These are phyloP conservation scores for Boletus pseudo-olivaceus DNA, from an alignment of 768 basidiomycete genomes.

Conservation along the genomic window DNA sequence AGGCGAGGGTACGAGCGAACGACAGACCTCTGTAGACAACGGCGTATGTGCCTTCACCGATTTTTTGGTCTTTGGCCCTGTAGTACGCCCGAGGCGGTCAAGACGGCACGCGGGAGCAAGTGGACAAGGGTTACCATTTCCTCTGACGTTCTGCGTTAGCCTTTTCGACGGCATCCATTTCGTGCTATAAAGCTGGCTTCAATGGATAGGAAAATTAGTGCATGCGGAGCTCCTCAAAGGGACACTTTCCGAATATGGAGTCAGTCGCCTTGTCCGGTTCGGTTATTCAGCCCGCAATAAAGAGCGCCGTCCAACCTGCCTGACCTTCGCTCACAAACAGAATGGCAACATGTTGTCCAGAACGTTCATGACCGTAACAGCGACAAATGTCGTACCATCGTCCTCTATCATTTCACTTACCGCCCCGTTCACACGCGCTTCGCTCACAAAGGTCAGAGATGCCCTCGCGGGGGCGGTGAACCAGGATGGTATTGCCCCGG, in stretches of 20 bases:
- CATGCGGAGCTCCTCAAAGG: slow-evolving; percentile 1
- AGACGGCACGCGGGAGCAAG: background rate
- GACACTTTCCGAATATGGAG: background rate
- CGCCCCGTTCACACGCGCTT: slow-evolving; percentile 35
- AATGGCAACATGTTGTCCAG: slow-evolving; percentile 29
- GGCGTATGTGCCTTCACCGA: slow-evolving; percentile 93
- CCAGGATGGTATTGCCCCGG: slow-evolving; percentile 15
- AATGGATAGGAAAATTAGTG: too few relatives aligned
- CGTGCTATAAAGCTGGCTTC: background rate
- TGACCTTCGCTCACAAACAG: background rate
- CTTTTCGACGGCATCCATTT: slow-evolving; percentile 77
- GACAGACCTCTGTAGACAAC: slow-evolving; percentile 86
- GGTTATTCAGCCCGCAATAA: background rate
- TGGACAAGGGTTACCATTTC: slow-evolving; percentile 46
- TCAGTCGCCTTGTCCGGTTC: background rate
- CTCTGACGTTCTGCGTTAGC: slow-evolving; percentile 72
- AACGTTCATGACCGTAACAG: slow-evolving; percentile 18
- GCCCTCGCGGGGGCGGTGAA: slow-evolving; percentile 21
- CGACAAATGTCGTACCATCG: background rate
- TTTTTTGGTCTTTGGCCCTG: slow-evolving; percentile 79
- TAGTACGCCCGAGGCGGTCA: slow-evolving; percentile 8
- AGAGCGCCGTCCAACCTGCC: background rate
- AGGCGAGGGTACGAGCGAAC: background rate
- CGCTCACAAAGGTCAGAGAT: slow-evolving; percentile 31
- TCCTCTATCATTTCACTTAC: slow-evolving; percentile 31